phyloP scores from a whole-genome alignment of 768 basidiomycete species.

The Russula sp. region DNA sequence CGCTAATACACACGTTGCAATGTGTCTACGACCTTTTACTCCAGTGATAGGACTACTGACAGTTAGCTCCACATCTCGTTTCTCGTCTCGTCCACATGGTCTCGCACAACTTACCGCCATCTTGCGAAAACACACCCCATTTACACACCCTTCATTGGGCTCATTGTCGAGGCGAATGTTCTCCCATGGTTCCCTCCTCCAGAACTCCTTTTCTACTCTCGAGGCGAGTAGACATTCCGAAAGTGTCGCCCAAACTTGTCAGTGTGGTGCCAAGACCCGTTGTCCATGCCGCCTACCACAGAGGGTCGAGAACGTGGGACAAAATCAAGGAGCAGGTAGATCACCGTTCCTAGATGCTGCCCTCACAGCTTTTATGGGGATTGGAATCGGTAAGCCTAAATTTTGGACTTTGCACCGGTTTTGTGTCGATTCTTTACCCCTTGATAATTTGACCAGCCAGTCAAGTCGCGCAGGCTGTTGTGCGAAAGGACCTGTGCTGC shows the following conservation, averaged over 20 bases:
- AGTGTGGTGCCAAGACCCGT: neutral
- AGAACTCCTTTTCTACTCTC: neutral
- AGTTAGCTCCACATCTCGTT: neutral
- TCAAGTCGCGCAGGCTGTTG: neutral
- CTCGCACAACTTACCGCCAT: neutral
- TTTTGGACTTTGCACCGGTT: neutral
- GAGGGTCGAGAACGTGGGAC: neutral
- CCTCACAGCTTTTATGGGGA: slow-evolving; percentile 18
- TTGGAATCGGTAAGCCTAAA: slow-evolving; percentile 22
- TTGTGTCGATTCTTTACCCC: neutral
- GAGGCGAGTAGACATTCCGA: neutral
- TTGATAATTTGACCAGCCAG: neutral
- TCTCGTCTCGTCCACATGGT: neutral
- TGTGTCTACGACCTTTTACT: neutral
- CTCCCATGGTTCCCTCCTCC: neutral
- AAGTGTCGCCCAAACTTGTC: neutral
- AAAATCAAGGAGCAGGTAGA: slow-evolving; percentile 9
- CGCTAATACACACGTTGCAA: neutral
- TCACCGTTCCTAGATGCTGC: slow-evolving; percentile 15
- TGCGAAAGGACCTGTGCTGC: neutral
- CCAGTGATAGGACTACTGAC: neutral
- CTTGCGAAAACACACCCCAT: neutral
- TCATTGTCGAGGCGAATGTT: neutral
- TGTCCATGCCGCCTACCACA: neutral
- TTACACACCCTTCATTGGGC: neutral